Conservation (phyloP, 2,329 filamentous ascomycete genomes). For the Clonostachys byssicola region DNA sequence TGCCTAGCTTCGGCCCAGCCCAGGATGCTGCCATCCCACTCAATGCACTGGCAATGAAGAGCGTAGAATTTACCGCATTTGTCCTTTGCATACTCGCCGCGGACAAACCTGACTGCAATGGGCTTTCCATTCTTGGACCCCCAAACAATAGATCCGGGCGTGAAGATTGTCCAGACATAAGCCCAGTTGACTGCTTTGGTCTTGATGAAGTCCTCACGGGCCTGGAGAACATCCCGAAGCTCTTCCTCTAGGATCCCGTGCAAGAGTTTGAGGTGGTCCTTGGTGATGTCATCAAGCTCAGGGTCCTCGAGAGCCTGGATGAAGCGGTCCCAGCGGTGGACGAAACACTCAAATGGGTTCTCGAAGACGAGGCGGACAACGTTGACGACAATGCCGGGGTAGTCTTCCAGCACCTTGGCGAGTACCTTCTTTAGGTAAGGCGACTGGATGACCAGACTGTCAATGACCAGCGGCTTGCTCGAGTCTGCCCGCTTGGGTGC, state of each 20-base stretch:
- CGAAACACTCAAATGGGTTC: constrained; percentile 58
- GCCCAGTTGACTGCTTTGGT: constrained; percentile 50
- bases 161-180: constrained; percentile 48
- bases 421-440: constrained; percentile 55
- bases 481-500: constrained; percentile 48
- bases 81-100: constrained; percentile 28
- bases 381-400: constrained; percentile 55
- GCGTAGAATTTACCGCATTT: constrained; percentile 30
- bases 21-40: constrained; percentile 43
- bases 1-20: constrained; percentile 29
- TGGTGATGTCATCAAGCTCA: constrained; percentile 32
- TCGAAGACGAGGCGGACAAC: constrained; percentile 58
- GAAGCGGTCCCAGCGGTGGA: constrained; percentile 59
- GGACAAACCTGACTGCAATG: constrained; percentile 30
- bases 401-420: constrained; percentile 47
- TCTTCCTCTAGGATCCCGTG: constrained; percentile 43
- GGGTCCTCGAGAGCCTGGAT: constrained; percentile 30
- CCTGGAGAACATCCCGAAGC: constrained; percentile 42
- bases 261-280: constrained; percentile 41
- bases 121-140: constrained; percentile 30
- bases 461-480: constrained; percentile 50
- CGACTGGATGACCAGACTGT: constrained; percentile 62
- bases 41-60: constrained; percentile 34
- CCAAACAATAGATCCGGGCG: constrained; percentile 36
- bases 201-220: constrained; percentile 43